phyloP scores from a whole-genome alignment of 2,329 filamentous ascomycete genomes.

The Aspergillus candidus region DNA sequence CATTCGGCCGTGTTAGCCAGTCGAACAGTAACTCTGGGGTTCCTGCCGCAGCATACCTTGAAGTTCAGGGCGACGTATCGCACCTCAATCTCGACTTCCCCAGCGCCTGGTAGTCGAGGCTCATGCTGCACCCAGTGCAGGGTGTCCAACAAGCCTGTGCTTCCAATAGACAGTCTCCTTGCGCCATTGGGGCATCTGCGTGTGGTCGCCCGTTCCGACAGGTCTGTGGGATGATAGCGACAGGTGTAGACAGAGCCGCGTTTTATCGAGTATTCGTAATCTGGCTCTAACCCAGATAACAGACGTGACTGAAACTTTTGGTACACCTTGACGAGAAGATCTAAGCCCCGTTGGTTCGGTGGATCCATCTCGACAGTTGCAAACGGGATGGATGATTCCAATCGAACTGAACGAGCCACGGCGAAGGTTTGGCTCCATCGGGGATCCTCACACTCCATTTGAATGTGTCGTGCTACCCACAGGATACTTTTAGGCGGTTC shows the following conservation, averaged over 20 bases:
- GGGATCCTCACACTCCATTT: slow-evolving; percentile 18
- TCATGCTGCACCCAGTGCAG: not conserved
- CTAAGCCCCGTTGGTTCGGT: not conserved
- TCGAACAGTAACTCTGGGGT: too few relatives aligned
- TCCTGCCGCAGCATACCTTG: not conserved
- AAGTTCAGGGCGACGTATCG: slow-evolving; percentile 5
- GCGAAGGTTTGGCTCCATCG: slow-evolving; percentile 13
- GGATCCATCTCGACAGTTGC: slow-evolving; percentile 19
- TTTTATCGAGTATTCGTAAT: slow-evolving; percentile 22
- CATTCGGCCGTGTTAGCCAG: too few relatives aligned
- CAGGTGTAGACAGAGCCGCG: slow-evolving; percentile 19
- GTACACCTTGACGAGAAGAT: slow-evolving; percentile 1
- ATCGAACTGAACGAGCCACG: slow-evolving; percentile 17
- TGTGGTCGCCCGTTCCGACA: too few relatives aligned
- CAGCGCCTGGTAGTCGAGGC: not conserved
- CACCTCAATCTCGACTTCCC: slow-evolving; percentile 5
- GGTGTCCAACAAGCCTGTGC: not conserved
- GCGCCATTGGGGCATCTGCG: too few relatives aligned
- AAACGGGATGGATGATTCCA: slow-evolving; percentile 15
- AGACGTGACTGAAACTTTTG: not conserved
- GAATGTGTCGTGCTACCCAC: slow-evolving; percentile 14
- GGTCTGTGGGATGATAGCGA: not conserved
- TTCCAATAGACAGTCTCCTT: not conserved
- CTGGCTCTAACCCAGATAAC: not conserved
- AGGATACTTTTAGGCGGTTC: slow-evolving; percentile 5